Evolutionary conservation across 164 flowering plant species (phyloP), one percentile per base, ranked within the genome.

Genomic region (Euptelea pleiosperma): DNA sequence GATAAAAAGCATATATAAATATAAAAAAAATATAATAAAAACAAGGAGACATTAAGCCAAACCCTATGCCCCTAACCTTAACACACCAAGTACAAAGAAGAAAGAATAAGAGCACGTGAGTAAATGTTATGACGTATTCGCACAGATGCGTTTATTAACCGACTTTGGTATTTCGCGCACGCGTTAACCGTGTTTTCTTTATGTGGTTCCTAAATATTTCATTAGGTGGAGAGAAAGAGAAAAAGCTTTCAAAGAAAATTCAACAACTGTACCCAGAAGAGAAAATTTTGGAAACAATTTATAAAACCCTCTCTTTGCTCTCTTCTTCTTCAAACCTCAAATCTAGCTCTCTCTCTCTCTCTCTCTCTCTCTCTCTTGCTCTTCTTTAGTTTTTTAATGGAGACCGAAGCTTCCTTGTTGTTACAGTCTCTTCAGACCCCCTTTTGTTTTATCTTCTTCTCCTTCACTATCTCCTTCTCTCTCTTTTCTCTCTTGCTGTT

Each of bases 361-460:
- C 22, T 59, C 61, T 58, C 22, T 58, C 43, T 58, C 51, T 21
- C 29, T 44, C 26, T 24, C 50, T 22, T 30, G 10, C 30, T 21
- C 16, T 26, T 21, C 37, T 57, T 50, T 57, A 16, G 11, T 47
- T 43, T 34, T 30, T 50, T 42, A 40, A 42, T 64, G 57, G 62
- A 64, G 49, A 3, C 6, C 4, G 29, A 28, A 28, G 44, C 34
- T 43, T 51, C 52, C 19, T 30, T 22, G 14, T 46, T 28, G 47
- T 21, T 30, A 30, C 56, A 19, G 8, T 41, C 58, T 22, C 39
- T 68, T 34, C 35, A 47, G 37, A 26, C 33, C 1, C 39, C 52
- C 2, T 31, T 75, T n/a, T 47, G 63, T 22, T 47, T 65, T 44
- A 8, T 64, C 24, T 81, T 76, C 77, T 72, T 75, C 62, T 45